Percentiles rank a stretch among this genome's conserved stretches.
These are phyloP conservation scores for Termitomyces sp. DNA, from an alignment of 768 basidiomycete species.

Conservation along the genomic window DNA sequence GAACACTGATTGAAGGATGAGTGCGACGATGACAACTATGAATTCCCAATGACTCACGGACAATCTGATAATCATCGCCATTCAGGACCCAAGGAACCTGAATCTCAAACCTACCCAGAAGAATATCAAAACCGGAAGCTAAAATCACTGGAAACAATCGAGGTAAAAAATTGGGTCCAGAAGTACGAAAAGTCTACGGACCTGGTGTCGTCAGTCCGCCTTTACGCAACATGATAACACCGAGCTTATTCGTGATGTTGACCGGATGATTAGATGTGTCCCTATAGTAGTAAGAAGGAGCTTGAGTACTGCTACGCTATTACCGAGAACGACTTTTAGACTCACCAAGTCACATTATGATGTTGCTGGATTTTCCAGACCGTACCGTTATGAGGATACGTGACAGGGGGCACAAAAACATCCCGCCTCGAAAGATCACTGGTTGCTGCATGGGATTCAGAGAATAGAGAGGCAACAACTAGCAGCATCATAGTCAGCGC, in stretches of 20 bases:
- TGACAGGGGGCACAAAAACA: conserved; percentile 32
- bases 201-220: conserved; percentile 18
- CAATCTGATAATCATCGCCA: conserved; percentile 19
- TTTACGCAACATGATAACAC: conserved; percentile 27
- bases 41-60: conserved; percentile 16
- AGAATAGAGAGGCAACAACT: conserved; percentile 5
- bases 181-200: conserved; percentile 1
- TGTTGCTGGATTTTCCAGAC: conserved; percentile 30
- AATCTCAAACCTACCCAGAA: conserved; percentile 18
- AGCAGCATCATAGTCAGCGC: background rate
- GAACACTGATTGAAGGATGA: conserved; percentile 27
- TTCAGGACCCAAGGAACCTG: conserved; percentile 19
- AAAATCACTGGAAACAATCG: conserved; percentile 11
- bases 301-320: background rate
- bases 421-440: conserved; percentile 20
- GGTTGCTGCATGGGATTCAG: background rate
- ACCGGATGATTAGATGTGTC: conserved; percentile 23
- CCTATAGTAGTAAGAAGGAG: conserved; percentile 12
- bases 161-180: background rate
- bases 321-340: conserved; percentile 6
- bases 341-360: conserved; percentile 35
- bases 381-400: conserved; percentile 22
- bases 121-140: conserved; percentile 20
- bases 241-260: conserved; percentile 32
- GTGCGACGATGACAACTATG: background rate